Conservation (phyloP, 2,329 filamentous ascomycete genomes). For the Tolypocladium endophyticum region DNA sequence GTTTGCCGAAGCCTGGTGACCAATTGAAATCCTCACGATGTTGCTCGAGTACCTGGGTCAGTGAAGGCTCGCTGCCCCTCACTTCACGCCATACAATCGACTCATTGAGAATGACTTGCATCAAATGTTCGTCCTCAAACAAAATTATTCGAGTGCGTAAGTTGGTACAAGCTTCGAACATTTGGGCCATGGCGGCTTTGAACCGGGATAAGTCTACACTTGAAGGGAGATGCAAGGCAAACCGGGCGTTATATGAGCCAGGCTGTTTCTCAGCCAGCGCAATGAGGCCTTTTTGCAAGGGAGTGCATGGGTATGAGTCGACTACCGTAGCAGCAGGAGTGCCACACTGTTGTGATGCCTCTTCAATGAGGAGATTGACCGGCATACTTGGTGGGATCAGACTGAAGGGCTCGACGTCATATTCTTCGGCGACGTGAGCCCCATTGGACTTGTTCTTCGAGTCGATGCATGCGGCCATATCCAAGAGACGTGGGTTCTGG, state of each 20-base stretch:
- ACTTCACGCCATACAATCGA: neutral
- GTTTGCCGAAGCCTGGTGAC: neutral
- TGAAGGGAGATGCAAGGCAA: constrained; percentile 9
- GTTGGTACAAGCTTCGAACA: constrained; percentile 1
- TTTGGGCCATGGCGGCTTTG: constrained; percentile 15
- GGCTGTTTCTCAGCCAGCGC: constrained; percentile 17
- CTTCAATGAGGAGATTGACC: neutral
- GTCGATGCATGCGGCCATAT: neutral
- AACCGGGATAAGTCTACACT: constrained; percentile 13
- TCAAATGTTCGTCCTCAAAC: neutral
- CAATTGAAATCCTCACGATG: neutral
- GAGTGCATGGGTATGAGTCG: constrained; percentile 26
- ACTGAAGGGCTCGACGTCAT: neutral
- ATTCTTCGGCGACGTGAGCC: neutral
- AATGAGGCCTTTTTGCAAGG: constrained; percentile 27
- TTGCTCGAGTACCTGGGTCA: neutral
- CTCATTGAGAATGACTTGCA: constrained; percentile 2
- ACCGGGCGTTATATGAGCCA: constrained; percentile 23
- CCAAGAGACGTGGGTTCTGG: constrained; percentile 1
- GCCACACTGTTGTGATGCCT: neutral
- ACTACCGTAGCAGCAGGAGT: constrained; percentile 5
- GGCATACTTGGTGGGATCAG: neutral
- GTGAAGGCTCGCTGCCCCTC: neutral
- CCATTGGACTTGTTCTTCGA: neutral
- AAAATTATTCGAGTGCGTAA: constrained; percentile 8